A percentile compares a stretch with the other conserved stretches of the same genome.
phyloP scores from a whole-genome alignment of 2,329 filamentous ascomycete species.

The Microdochium trichocladiopsis region DNA sequence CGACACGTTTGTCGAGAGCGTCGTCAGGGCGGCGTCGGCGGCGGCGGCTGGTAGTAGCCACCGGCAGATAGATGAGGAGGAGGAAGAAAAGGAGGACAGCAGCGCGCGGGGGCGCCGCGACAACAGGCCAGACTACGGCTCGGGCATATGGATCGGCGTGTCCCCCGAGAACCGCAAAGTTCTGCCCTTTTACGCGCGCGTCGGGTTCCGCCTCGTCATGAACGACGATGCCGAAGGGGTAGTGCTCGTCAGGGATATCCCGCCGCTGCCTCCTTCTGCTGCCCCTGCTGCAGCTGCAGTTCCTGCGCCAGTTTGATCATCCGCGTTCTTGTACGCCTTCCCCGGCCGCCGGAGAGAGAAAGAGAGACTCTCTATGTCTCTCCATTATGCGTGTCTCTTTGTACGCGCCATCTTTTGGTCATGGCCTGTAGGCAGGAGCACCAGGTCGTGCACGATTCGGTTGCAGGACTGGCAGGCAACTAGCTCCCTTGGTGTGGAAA shows the following conservation, averaged over 20 bases:
- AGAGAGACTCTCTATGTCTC: no score
- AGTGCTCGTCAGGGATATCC: constrained; percentile 34
- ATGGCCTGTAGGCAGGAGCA: no score
- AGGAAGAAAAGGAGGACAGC: constrained; percentile 3
- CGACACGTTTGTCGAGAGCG: constrained; percentile 30
- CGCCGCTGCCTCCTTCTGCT: not conserved
- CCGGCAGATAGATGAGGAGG: not conserved
- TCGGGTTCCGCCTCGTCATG: constrained; percentile 33
- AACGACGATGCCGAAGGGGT: constrained; percentile 25
- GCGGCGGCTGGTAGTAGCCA: not conserved
- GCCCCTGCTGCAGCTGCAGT: no score
- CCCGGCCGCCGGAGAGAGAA: no score
- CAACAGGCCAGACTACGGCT: constrained; percentile 24
- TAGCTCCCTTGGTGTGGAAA: no score
- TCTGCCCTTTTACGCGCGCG: constrained; percentile 38
- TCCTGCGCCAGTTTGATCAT: no score
- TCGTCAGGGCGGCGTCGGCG: constrained; percentile 13
- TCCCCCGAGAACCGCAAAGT: constrained; percentile 38
- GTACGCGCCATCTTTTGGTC: no score
- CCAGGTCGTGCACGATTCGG: no score
- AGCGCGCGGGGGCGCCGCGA: no score
- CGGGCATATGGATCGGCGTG: constrained; percentile 36
- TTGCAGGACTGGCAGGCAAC: no score
- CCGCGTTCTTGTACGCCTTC: no score
- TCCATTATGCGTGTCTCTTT: no score